Evolutionary conservation across 805 yeast genomes (phyloP).

Genomic region (Dipodascus geniculatus): DNA sequence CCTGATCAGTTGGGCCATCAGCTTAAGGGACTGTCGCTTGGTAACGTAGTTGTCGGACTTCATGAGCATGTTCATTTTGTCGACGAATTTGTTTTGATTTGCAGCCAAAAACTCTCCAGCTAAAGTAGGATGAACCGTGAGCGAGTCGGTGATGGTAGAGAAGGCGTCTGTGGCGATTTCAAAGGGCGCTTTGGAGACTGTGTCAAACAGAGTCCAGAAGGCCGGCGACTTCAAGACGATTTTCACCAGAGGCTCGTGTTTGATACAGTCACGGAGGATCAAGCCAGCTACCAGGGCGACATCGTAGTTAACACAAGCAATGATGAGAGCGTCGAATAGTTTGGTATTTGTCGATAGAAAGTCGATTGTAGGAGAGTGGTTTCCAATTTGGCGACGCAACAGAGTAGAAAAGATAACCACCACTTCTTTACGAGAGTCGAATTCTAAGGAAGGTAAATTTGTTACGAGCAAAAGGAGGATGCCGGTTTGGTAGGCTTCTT

Average conservation of each 20-base stretch:
- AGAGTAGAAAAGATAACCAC: conserved; percentile 60
- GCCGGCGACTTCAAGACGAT: conserved; percentile 45
- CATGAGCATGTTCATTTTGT: conserved; percentile 55
- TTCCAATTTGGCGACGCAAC: conserved; percentile 63
- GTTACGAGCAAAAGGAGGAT: conserved; percentile 48
- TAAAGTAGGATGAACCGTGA: conserved; percentile 56
- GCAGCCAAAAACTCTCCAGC: conserved; percentile 57
- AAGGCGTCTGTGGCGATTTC: conserved; percentile 88
- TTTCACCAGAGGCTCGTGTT: conserved; percentile 57
- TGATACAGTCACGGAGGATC: conserved; percentile 75
- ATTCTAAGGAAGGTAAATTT: conserved; percentile 59
- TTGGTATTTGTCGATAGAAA: conserved; percentile 59
- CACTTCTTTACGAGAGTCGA: conserved; percentile 84
- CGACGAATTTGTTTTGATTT: conserved; percentile 48
- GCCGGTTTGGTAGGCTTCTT: conserved; percentile 66
- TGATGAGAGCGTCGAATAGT: conserved; percentile 48
- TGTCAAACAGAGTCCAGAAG: conserved; percentile 76
- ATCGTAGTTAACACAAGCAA: conserved; percentile 65
- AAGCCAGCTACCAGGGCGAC: conserved; percentile 63
- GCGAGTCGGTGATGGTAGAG: conserved; percentile 56
- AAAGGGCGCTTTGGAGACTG: conserved; percentile 64
- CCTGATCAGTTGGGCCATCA: conserved; percentile 61
- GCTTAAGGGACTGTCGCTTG: conserved; percentile 73
- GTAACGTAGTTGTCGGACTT: conserved; percentile 79
- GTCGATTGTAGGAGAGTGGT: conserved; percentile 72